Base-by-base conservation (phyloP, 225 moss, liverwort and hornwort species). In the Bryoerythrophyllum caledonicum region DNA sequence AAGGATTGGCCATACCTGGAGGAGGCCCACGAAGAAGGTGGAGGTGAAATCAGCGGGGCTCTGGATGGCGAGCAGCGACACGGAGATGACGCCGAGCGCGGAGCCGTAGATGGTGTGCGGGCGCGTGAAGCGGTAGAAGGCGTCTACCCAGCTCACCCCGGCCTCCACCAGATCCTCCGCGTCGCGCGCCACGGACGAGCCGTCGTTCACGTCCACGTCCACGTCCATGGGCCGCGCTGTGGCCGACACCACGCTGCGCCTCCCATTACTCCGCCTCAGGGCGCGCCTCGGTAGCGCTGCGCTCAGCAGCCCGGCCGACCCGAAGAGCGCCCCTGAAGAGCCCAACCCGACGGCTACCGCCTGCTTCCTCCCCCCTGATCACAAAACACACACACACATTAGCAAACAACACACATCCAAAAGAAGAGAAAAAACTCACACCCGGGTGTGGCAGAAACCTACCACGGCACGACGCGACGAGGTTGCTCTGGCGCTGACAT, bases 101-200 rank as follows among this genome's bases (percentile, higher is more conserved):
- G 95, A 91, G 72, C 95, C 95, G 40, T 91, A 87, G 48, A 95
- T 87, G 25, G 95, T 95, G 30, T 95, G 93, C 11, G 95, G 93
- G 71, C 93, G 89, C 56, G 93, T 86, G 72, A 95, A 95, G 57
- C 91, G 85, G 68, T 83, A 85, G 74, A 95, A 86, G 21, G 93
- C 91, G 56, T 91, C 89, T 23, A 93, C 77, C 93, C 93, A 95
- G 65, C 83, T 87, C 5, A 89, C 74, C 20, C 61, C 86, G n/a
- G 74, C 81, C 62, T 85, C 89, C 57, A 83, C 77, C 44, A 90
- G 30, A 57, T 78, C 75, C 68, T 86, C 78, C 1, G 89, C 80
- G 68, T 89, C 65, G 20, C 63, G 73, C 53, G 71, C 72, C 25
- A 74, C 71, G 21, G 84, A 78, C 38, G 81, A 68, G 24, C 79